Conservation (phyloP, 148 eudicot species). For the Dianthus caryophyllus region DNA sequence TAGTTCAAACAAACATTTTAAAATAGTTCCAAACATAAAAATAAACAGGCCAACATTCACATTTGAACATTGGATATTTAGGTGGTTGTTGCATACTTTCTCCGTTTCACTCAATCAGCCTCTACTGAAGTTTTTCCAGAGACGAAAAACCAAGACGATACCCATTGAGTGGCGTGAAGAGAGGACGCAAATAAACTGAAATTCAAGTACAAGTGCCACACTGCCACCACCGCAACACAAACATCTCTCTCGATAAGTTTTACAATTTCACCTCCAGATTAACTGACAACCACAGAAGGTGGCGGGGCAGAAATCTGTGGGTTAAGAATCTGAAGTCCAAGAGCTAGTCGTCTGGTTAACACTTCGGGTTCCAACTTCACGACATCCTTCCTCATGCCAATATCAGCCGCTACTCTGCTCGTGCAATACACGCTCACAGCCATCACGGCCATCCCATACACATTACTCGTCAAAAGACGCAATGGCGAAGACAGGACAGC, state of each 20-base stretch:
- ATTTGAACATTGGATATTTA: no score
- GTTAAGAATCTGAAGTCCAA: constrained; percentile 37
- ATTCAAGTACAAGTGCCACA: neutral
- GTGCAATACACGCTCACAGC: constrained; percentile 69
- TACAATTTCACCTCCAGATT: neutral
- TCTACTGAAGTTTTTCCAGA: no score
- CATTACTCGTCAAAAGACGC: constrained; percentile 49
- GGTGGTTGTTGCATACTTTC: no score
- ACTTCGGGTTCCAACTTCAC: constrained; percentile 59
- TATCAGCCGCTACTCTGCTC: constrained; percentile 69
- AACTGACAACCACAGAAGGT: constrained; percentile 10
- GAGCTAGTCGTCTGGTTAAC: constrained; percentile 41
- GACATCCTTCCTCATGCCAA: constrained; percentile 79
- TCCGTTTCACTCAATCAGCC: no score
- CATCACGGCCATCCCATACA: constrained; percentile 61
- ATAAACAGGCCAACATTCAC: no score
- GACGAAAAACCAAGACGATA: no score
- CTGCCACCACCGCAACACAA: neutral
- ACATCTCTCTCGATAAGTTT: neutral
- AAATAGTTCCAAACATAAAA: neutral
- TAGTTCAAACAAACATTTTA: neutral
- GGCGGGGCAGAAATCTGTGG: constrained; percentile 26
- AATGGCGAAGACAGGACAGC: constrained; percentile 60
- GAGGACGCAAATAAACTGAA: no score
- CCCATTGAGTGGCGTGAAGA: no score